Base-by-base conservation (phyloP, 305 asterid genomes). In the Fraxinus albicans region DNA sequence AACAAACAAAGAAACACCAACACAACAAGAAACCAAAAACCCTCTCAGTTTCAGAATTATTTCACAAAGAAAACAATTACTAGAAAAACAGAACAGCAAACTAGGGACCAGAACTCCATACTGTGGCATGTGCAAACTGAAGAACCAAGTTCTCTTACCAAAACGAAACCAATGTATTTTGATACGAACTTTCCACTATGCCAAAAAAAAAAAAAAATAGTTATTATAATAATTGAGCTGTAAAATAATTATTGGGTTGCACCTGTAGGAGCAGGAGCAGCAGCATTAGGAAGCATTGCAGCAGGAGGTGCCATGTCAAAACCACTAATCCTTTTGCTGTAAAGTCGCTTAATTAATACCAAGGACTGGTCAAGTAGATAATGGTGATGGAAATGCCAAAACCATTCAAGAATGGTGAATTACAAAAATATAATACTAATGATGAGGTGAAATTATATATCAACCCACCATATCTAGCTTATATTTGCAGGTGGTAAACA, bases 291-390 rank as follows among this genome's bases (percentile, higher is more conserved):
- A 79, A 94, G 89, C 94, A 96, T 82, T 73, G 93, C 90, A 90
- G 95, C 81, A 81, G 98, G 93, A 79, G 99, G 99, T 81, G 97
- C 98, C 99, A 96, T 93, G 93, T 96, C 99, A 92, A 96, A 96
- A 82, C 98, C 99, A 85, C 99, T 96, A 86, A 87, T 90, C 93
- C 98, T 93, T 91, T 95, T 95, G 91, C 98, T 92, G 98, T 86
- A 89, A 84, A 82, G 73, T 79, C 76, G 17, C 84, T 38, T 75
- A 83, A 79, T 88, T 83, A 87, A 80, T 60, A 77, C 77, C 82
- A 81, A 74, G 25, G 84, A 38, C 83, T 79, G 34, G 82, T 40
- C 67, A 83, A 83, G 86, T 77, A 85, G 80, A 77, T 73, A 19
- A 60, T n/a, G 58, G 77, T 44, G 82, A 80, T 78, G 44, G 25